Base-by-base conservation (phyloP, 306 rosid species). In the Sechiopsis laciniata region DNA sequence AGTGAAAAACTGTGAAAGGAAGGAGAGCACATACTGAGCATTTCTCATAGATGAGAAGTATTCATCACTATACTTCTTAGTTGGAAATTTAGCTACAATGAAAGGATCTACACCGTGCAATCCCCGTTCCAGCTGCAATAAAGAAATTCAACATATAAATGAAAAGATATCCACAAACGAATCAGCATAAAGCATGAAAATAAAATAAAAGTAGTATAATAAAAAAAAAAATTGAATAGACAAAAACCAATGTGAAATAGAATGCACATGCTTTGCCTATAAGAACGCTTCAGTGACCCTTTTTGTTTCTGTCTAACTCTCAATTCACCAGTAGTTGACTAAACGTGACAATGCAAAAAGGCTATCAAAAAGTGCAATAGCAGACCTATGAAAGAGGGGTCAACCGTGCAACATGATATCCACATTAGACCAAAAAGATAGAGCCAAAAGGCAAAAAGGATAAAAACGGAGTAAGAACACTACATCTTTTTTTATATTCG, bases 41-140 rank as follows among this genome's bases (percentile, higher is more conserved):
- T 85, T 79, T 84, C 86, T 93, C 42, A 80, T 79, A 10, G 91
- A 80, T 46, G 90, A 85, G 82, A 92, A 92, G 80, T 73, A 84
- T 53, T 87, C 86, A 80, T 90, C 96, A 74, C 82, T 84, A 75
- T 75, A 92, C 85, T 88, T 92, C 96, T 88, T 92, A 54, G 88
- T 87, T 1, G 96, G 96, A 82, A 90, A 90, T 56, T 84, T 88
- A 22, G 90, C 93, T 66, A 92, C 79, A 19, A 80, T 79, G 20
- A 50, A 35, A 26, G 91, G 88, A 63, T 92, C 96, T 60, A 88
- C 82, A 59, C 98, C 96, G 78, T 87, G 90, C 46, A 78, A 84
- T 45, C 96, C 96, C 68, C 84, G 84, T 76, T 92, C 98, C 83
- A 92, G 80, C 98, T 92, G 81, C 74, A 82, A 53, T 63, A 75